Evolutionary conservation across 1,284 basidiomycete genomes (phyloP).

Genomic region (Leccinum pachyderme): DNA sequence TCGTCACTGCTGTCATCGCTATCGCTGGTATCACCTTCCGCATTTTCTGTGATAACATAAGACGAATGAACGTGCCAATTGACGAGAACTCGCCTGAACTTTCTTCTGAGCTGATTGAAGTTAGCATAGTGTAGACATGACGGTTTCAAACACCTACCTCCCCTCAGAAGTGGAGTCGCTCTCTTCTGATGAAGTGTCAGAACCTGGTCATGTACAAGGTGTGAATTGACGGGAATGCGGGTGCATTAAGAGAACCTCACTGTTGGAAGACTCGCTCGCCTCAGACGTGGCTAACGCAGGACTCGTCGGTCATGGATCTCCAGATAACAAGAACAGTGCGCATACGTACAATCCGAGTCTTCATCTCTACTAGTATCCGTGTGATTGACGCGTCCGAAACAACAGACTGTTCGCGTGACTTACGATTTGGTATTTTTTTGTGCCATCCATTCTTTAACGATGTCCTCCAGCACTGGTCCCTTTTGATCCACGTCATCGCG

Average conservation of each 20-base stretch:
- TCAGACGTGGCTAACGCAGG: slow-evolving; percentile 22
- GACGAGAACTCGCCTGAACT: slow-evolving; percentile 23
- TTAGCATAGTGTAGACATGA: slow-evolving; percentile 15
- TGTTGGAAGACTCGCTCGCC: slow-evolving; percentile 24
- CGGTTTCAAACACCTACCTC: slow-evolving; percentile 16
- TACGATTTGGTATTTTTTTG: slow-evolving; percentile 28
- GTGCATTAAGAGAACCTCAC: slow-evolving; percentile 10
- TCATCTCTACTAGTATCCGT: slow-evolving; percentile 20
- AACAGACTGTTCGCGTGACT: slow-evolving; percentile 7
- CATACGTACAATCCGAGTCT: slow-evolving; percentile 34
- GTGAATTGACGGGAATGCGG: background rate
- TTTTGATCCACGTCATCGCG: slow-evolving; percentile 49
- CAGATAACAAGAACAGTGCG: background rate
- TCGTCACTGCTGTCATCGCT: slow-evolving; percentile 3
- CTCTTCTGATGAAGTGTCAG: slow-evolving; percentile 34
- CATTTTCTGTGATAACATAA: slow-evolving; percentile 4
- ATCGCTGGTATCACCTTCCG: slow-evolving; percentile 7
- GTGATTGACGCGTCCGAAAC: slow-evolving; percentile 5
- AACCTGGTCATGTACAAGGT: slow-evolving; percentile 2
- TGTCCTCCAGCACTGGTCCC: slow-evolving; percentile 58
- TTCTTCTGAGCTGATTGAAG: slow-evolving; percentile 28
- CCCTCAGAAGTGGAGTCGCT: slow-evolving; percentile 27
- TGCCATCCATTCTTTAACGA: slow-evolving; percentile 60
- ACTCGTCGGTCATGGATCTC: slow-evolving; percentile 13
- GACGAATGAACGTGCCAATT: background rate